Evolutionary conservation across 2,329 filamentous ascomycete genomes (phyloP).

Genomic region (Aspergillus sp.): DNA sequence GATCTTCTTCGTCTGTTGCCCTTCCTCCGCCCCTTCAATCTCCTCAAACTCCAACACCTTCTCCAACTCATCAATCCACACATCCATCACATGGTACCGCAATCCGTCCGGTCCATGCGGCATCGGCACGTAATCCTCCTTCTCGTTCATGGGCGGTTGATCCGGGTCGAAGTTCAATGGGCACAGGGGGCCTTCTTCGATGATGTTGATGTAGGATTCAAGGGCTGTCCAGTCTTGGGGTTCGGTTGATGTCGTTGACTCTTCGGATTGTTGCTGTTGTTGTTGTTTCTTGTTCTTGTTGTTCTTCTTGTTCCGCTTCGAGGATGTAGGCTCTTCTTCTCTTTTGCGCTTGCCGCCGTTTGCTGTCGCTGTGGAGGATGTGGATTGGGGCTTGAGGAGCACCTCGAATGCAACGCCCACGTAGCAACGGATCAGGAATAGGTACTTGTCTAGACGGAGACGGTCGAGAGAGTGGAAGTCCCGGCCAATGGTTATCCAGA

Average conservation of each 20-base stretch:
- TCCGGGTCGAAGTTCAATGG: conserved; percentile 43
- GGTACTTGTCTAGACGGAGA: conserved; percentile 86
- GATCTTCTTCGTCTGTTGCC: conserved; percentile 31
- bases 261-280: conserved; percentile 6
- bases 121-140: conserved; percentile 36
- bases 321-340: conserved; percentile 26
- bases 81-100: conserved; percentile 81
- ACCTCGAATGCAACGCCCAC: conserved; percentile 68
- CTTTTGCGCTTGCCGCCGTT: conserved; percentile 32
- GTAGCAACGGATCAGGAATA: conserved; percentile 79
- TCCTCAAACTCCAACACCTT: conserved; percentile 60
- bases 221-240: conserved; percentile 35
- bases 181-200: conserved; percentile 44
- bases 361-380: not conserved
- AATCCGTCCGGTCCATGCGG: conserved; percentile 76
- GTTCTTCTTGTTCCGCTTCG: conserved; percentile 22
- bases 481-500: conserved; percentile 69
- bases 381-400: conserved; percentile 32
- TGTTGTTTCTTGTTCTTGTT: conserved; percentile 32
- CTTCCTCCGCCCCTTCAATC: conserved; percentile 32
- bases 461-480: conserved; percentile 74
- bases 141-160: conserved; percentile 29
- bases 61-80: conserved; percentile 89
- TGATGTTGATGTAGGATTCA: conserved; percentile 41
- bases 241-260: conserved; percentile 17